phyloP scores from a whole-genome alignment of 176 grass and related monocot genomes.

The Eragrostis nindensis region DNA sequence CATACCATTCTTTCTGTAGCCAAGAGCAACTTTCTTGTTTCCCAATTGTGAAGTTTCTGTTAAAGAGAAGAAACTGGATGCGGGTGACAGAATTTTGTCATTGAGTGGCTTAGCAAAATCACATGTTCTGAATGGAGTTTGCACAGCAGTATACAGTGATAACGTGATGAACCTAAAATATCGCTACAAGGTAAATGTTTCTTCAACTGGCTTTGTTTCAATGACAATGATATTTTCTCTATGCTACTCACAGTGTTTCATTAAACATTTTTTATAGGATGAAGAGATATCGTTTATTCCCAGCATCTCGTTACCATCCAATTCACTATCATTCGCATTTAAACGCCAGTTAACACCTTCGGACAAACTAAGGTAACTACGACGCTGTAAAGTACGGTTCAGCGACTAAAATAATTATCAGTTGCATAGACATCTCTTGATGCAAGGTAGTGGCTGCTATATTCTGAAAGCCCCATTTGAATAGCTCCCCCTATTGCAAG shows the following conservation, averaged over 20 bases:
- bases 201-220: conserved; percentile 25
- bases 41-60: conserved; percentile 86
- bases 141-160: conserved; percentile 68
- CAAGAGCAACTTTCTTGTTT: conserved; percentile 75
- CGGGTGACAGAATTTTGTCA: conserved; percentile 59
- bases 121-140: conserved; percentile 76
- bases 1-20: conserved; percentile 56
- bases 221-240: conserved; percentile 8
- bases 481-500: background rate
- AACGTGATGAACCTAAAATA: conserved; percentile 80
- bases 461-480: conserved; percentile 16
- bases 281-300: conserved; percentile 87
- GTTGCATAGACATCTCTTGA: conserved; percentile 12
- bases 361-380: conserved; percentile 83
- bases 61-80: conserved; percentile 67
- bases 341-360: conserved; percentile 81
- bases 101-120: conserved; percentile 68
- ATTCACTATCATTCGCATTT: conserved; percentile 73
- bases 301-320: conserved; percentile 73
- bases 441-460: background rate
- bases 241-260: conserved; percentile 18
- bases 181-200: conserved; percentile 83
- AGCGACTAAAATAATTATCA: conserved; percentile 10
- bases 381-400: background rate
- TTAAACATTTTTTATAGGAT: conserved; percentile 65